phyloP scores from a whole-genome alignment of 352 stramenopile species.

The Phytophthora sojae region DNA sequence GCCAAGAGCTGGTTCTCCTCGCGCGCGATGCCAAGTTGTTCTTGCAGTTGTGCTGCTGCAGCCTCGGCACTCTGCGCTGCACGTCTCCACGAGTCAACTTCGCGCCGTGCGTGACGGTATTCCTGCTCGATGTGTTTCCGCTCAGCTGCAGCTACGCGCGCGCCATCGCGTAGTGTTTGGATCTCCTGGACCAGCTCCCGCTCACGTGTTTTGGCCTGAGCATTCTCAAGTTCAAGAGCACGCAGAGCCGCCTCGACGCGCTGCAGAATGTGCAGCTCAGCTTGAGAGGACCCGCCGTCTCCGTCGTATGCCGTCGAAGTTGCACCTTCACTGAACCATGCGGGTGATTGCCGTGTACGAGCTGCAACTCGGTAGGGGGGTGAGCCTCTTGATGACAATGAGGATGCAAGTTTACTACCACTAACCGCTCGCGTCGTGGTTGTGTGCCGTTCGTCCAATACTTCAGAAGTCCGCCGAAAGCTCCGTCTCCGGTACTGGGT shows the following conservation, averaged over 20 bases:
- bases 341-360: constrained; percentile 12
- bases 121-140: constrained; percentile 63
- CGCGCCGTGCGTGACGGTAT: constrained; percentile 43
- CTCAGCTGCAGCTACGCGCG: constrained; percentile 60
- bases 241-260: constrained; percentile 77
- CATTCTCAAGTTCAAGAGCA: constrained; percentile 77
- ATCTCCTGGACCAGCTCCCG: constrained; percentile 59
- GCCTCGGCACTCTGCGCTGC: constrained; percentile 55
- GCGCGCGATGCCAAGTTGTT: constrained; percentile 65
- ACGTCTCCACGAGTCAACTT: constrained; percentile 70
- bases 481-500: constrained; percentile 8
- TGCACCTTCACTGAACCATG: background rate
- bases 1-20: constrained; percentile 75
- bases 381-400: constrained; percentile 14
- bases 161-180: constrained; percentile 58
- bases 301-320: constrained; percentile 9
- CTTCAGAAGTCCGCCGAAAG: constrained; percentile 4
- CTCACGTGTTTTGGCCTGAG: constrained; percentile 56
- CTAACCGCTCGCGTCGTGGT: constrained; percentile 1
- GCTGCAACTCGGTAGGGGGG: constrained; percentile 6
- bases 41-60: constrained; percentile 57
- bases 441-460: constrained; percentile 5
- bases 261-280: constrained; percentile 68
- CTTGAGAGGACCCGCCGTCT: constrained; percentile 35
- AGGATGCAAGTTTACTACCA: constrained; percentile 16